phyloP scores from a whole-genome alignment of 2,329 filamentous ascomycete species.

The Chaetomiaceae sp. region DNA sequence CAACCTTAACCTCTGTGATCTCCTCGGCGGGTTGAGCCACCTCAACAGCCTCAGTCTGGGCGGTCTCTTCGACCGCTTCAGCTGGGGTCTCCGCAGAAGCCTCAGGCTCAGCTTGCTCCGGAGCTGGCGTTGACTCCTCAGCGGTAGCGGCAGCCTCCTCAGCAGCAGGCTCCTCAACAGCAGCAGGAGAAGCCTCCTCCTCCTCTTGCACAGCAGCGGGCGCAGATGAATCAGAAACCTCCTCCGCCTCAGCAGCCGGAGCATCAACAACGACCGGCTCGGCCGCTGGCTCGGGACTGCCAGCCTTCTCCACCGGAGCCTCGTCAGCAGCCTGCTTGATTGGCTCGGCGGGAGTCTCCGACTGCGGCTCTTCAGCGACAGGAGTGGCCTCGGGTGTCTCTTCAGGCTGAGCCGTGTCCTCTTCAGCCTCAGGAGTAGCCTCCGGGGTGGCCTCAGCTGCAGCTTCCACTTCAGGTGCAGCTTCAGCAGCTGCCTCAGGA shows the following conservation, averaged over 20 bases:
- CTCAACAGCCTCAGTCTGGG: not conserved
- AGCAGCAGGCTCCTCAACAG: not conserved
- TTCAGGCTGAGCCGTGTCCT: not conserved
- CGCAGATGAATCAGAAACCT: not conserved
- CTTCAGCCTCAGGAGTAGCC: not conserved
- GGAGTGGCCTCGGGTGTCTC: not conserved
- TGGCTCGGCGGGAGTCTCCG: not conserved
- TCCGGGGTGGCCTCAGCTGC: constrained; percentile 5
- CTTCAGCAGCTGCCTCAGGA: not conserved
- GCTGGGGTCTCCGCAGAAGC: not conserved
- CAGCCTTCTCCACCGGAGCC: not conserved
- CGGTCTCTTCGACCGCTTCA: not conserved
- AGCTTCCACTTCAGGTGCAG: not conserved
- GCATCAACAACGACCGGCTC: not conserved
- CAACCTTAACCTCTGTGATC: too few species aligned
- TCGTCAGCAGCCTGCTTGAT: not conserved
- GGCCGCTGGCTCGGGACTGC: not conserved
- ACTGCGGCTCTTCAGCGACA: not conserved
- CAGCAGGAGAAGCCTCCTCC: not conserved
- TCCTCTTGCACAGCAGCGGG: not conserved
- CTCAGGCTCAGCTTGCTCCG: not conserved
- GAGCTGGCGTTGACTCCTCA: not conserved
- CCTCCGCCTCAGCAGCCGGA: not conserved
- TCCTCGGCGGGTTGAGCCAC: constrained; percentile 9
- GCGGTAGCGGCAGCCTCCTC: not conserved